phyloP scores from a whole-genome alignment of 2,329 filamentous ascomycete species.

The Leptographium lundbergii region DNA sequence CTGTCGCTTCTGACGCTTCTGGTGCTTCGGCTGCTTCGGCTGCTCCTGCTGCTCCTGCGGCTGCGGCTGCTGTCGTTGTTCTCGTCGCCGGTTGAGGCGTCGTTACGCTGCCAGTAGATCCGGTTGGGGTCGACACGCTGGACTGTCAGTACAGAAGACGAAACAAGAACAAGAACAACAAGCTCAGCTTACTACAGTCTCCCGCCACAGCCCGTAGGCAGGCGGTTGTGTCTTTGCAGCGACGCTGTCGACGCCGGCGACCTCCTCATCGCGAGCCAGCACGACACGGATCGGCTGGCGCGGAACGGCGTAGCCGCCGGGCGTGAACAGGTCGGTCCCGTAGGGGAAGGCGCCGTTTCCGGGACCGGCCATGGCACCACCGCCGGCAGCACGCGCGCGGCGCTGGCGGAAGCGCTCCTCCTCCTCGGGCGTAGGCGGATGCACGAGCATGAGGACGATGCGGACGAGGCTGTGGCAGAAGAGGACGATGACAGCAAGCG shows the following conservation, averaged over 20 bases:
- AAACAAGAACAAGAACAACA: background rate
- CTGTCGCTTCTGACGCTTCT: constrained; percentile 12
- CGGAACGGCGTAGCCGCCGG: constrained; percentile 57
- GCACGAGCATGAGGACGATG: constrained; percentile 53
- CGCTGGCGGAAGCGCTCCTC: constrained; percentile 16
- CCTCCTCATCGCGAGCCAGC: constrained; percentile 62
- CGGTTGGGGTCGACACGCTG: constrained; percentile 68
- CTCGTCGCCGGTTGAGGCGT: constrained; percentile 13
- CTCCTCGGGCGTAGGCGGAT: constrained; percentile 25
- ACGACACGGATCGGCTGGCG: constrained; percentile 63
- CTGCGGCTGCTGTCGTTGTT: constrained; percentile 1
- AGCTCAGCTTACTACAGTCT: constrained; percentile 55
- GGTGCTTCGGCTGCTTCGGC: constrained; percentile 12
- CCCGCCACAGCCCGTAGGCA: constrained; percentile 75
- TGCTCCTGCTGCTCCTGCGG: background rate
- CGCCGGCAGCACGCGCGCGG: constrained; percentile 11
- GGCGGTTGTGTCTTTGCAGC: constrained; percentile 54
- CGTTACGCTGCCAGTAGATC: constrained; percentile 66
- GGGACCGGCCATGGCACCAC: constrained; percentile 5
- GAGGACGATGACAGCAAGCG: constrained; percentile 61
- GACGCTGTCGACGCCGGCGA: constrained; percentile 41
- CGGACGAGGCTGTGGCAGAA: constrained; percentile 71
- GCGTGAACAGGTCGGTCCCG: constrained; percentile 33
- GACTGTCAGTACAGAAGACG: background rate
- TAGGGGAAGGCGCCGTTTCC: constrained; percentile 10